A percentile compares a stretch with the other conserved stretches of the same genome.
Conservation (phyloP, 768 basidiomycete genomes). For the Mycena sanguinolenta region DNA sequence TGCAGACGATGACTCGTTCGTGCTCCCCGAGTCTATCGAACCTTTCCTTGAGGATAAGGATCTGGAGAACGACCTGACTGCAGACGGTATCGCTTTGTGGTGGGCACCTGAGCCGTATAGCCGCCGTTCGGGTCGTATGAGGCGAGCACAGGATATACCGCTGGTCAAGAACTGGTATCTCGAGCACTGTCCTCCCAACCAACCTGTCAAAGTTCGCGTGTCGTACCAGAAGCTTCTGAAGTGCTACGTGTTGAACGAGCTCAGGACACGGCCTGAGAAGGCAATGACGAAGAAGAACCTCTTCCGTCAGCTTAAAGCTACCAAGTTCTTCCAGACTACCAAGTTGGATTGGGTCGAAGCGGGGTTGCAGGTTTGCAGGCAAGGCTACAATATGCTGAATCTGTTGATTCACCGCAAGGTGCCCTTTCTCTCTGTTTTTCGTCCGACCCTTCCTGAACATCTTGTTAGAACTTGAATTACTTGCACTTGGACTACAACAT, state of each 20-base stretch:
- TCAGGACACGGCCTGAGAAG: slow-evolving; percentile 90
- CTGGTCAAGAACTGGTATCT: slow-evolving; percentile 99
- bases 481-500: slow-evolving; percentile 98
- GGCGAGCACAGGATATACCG: slow-evolving; percentile 95
- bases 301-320: slow-evolving; percentile 96
- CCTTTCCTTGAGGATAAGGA: slow-evolving; percentile 88
- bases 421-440: slow-evolving; percentile 23
- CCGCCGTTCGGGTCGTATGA: slow-evolving; percentile 91
- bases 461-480: slow-evolving; percentile 85
- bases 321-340: slow-evolving; percentile 99
- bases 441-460: slow-evolving; percentile 2
- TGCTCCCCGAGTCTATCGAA: slow-evolving; percentile 79
- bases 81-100: slow-evolving; percentile 97
- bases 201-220: slow-evolving; percentile 97
- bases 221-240: slow-evolving; percentile 99
- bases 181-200: slow-evolving; percentile 96
- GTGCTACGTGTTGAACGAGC: slow-evolving; percentile 94
- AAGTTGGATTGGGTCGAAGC: slow-evolving; percentile 99
- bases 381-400: slow-evolving; percentile 99
- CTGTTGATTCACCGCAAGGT: slow-evolving; percentile 98
- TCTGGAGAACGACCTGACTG: slow-evolving; percentile 91
- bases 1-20: slow-evolving; percentile 89
- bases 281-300: slow-evolving; percentile 98
- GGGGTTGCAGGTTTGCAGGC: slow-evolving; percentile 96
- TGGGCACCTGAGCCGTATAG: slow-evolving; percentile 98